Base-by-base conservation (phyloP, 108 stramenopile genomes). In the Cyclotella distinguenda region DNA sequence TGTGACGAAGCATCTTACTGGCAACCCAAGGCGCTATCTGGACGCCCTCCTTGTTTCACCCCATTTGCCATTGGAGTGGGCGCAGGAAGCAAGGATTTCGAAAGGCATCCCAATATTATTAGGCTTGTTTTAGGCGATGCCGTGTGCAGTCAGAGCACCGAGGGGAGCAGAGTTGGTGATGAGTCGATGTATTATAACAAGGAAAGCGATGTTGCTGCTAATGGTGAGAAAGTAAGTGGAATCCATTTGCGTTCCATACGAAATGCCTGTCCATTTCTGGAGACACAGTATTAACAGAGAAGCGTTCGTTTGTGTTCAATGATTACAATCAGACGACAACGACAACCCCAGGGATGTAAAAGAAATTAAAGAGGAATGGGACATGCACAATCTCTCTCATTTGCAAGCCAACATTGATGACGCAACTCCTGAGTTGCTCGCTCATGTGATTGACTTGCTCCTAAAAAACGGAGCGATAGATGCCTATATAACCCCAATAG, bases 381-480 rank as follows among this genome's bases (percentile, higher is more conserved):
- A 83, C 36, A 77, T 51, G 3, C 46, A 82, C 42, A 65, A 23
- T 13, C 69, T 97, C n/a, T 79, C 72, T 13, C 79, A 80, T 7
- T 30, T 97, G 10, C 83, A 94, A 74, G 84, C 89, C 46, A 96
- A 97, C 66, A 61, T 97, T 25, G 97, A 97, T 72, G 97, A 97
- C 72, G 85, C 83, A 28, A 91, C 97, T 4, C 82, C 93, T 18
- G 97, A 97, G 66, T 51, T 66, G 6, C 58, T 94, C 44, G 88
- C 90, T 8, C 82, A 88, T 78, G 79, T 79, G 12, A 82, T 81
- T n/a, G 78, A 88, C 44, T 47, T 84, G 8, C 65, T 94, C 15
- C 51, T 95, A 32, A 32, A 80, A 12, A 57, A 73, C 50, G 93
- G 90, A 26, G 90, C 93, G 10, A 64, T 88, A 13, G 97, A 97